These are phyloP conservation scores for Colletotrichum sp. DNA, from an alignment of 2,329 filamentous ascomycete genomes.

Conservation along the genomic window DNA sequence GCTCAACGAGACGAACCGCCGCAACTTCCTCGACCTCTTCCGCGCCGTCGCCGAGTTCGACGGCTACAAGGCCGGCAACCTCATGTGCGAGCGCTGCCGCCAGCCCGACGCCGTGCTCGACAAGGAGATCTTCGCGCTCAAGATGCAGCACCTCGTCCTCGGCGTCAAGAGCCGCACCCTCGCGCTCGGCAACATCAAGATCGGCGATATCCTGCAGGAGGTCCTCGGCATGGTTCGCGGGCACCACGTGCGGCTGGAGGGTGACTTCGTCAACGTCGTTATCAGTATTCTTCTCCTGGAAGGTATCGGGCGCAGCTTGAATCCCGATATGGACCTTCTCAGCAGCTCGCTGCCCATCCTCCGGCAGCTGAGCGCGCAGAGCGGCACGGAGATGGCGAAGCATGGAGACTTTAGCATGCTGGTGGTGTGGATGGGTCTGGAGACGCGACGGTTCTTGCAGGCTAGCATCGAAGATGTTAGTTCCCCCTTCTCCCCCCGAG, in stretches of 20 bases:
- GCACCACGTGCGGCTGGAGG: constrained; percentile 93
- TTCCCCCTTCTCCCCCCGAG: too few relatives aligned
- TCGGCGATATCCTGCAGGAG: constrained; percentile 91
- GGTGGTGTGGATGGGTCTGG: constrained; percentile 88
- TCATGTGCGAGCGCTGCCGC: constrained; percentile 95
- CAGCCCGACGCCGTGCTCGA: constrained; percentile 91
- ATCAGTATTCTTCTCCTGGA: constrained; percentile 93
- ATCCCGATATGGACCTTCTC: constrained; percentile 88
- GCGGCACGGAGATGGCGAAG: constrained; percentile 72
- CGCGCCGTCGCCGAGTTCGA: constrained; percentile 96
- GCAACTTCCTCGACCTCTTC: constrained; percentile 95
- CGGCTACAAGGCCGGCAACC: constrained; percentile 89
- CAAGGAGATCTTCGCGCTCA: constrained; percentile 87
- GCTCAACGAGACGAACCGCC: constrained; percentile 83
- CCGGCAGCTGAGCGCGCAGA: constrained; percentile 82
- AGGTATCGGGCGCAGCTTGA: constrained; percentile 86
- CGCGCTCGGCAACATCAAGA: constrained; percentile 91
- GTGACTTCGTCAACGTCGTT: constrained; percentile 98
- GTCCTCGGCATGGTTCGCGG: constrained; percentile 89
- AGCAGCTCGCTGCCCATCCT: constrained; percentile 87
- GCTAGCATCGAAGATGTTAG: constrained; percentile 88
- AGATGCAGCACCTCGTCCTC: constrained; percentile 96
- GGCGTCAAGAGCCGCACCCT: constrained; percentile 90
- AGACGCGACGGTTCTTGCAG: constrained; percentile 87
- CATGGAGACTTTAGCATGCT: constrained; percentile 84